phyloP scores from a whole-genome alignment of 805 yeast genomes.

The Kurtzmaniella cleridarum region DNA sequence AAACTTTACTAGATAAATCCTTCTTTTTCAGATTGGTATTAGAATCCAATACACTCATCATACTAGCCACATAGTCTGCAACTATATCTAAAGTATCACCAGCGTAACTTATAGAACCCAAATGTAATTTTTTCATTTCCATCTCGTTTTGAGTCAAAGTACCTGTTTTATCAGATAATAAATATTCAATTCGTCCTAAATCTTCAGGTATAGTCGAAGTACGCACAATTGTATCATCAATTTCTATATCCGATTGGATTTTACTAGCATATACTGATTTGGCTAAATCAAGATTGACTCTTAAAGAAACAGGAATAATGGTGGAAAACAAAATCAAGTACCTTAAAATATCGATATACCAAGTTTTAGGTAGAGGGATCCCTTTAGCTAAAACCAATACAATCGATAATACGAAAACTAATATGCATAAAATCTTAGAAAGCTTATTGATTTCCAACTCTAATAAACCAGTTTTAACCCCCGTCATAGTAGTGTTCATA shows the following conservation, averaged over 20 bases:
- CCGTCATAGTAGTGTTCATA: conserved; percentile 82
- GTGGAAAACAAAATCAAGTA: conserved; percentile 89
- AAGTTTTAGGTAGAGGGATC: conserved; percentile 48
- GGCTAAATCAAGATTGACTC: conserved; percentile 93
- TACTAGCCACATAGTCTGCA: conserved; percentile 48
- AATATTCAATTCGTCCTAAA: conserved; percentile 89
- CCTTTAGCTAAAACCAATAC: conserved; percentile 79
- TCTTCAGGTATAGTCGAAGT: conserved; percentile 98
- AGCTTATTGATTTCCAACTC: conserved; percentile 87
- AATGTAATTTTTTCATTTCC: conserved; percentile 89
- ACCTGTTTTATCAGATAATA: conserved; percentile 93
- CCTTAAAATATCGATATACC: conserved; percentile 91
- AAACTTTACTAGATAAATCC: conserved; percentile 69
- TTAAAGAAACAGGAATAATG: conserved; percentile 89
- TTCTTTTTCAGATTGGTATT: conserved; percentile 40
- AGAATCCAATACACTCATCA: conserved; percentile 7
- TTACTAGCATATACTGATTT: conserved; percentile 94
- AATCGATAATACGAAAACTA: conserved; percentile 75
- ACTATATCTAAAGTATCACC: conserved; percentile 91
- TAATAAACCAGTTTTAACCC: conserved; percentile 82
- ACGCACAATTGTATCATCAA: conserved; percentile 86
- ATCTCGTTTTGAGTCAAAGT: conserved; percentile 96
- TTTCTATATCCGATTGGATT: conserved; percentile 79
- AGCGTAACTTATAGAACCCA: conserved; percentile 90
- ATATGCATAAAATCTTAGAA: conserved; percentile 81